These are phyloP conservation scores for Pogostemon cablin DNA, from an alignment of 257 asterid genomes.

Conservation along the genomic window DNA sequence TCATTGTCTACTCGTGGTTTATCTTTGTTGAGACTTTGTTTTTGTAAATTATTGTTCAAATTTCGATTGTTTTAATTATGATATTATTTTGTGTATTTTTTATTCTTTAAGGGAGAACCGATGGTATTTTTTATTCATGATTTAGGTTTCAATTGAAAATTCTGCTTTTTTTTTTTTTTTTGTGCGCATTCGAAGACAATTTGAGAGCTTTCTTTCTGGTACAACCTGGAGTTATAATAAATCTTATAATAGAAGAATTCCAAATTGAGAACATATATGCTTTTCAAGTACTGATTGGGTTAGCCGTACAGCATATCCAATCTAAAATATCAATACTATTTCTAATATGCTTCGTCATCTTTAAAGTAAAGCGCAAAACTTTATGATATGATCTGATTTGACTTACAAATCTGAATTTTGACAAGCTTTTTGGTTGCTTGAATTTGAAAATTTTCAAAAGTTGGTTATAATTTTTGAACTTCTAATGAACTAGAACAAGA, in stretches of 20 bases:
- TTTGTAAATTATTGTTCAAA: slow-evolving; percentile 23
- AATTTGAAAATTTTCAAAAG: not conserved
- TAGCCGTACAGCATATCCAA: not conserved
- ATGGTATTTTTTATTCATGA: not conserved
- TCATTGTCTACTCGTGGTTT: slow-evolving; percentile 32
- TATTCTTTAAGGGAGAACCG: not conserved
- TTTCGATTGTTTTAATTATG: slow-evolving; percentile 11
- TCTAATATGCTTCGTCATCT: not conserved
- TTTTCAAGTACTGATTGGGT: not conserved
- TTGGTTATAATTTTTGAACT: not conserved
- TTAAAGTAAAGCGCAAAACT: too few species aligned
- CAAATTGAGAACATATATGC: too few species aligned
- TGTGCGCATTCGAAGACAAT: not conserved
- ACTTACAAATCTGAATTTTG: not conserved
- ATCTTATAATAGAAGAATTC: too few species aligned
- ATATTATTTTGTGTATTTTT: slow-evolving; percentile 10
- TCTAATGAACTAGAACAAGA: not conserved
- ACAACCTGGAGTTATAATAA: not conserved
- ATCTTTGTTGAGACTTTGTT: slow-evolving; percentile 23
- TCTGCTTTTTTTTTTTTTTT: not conserved
- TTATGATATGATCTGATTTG: not conserved
- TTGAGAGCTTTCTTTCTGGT: not conserved
- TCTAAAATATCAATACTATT: not conserved
- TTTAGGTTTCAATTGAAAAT: slow-evolving; percentile 28
- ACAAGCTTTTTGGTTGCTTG: not conserved